A percentile compares a stretch with the other conserved stretches of the same genome.
Evolutionary conservation across 148 eudicot genomes (phyloP).

Genomic region (Persicaria tinctoria): DNA sequence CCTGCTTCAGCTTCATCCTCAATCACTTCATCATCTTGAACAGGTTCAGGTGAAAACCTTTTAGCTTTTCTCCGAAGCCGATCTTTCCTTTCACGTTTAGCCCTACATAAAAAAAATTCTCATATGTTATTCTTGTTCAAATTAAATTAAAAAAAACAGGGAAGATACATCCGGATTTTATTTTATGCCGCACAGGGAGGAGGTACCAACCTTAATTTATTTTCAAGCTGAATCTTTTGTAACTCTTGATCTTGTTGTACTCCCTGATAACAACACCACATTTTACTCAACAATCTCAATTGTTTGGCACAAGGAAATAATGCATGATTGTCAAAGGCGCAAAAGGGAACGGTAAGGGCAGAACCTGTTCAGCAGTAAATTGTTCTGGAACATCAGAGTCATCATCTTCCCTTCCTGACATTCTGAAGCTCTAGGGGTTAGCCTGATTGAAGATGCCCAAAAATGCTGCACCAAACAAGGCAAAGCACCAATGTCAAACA

Average conservation of each 20-base stretch:
- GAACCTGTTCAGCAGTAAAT: conserved; percentile 59
- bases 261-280: conserved; percentile 37
- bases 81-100: conserved; percentile 62
- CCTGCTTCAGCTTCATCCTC: conserved; percentile 34
- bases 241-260: conserved; percentile 53
- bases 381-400: conserved; percentile 86
- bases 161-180: background rate
- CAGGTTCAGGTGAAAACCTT: conserved; percentile 45
- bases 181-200: background rate
- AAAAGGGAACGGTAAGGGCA: background rate
- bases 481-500: background rate
- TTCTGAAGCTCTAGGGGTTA: conserved; percentile 10
- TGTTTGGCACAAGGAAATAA: background rate
- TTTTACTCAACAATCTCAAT: background rate
- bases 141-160: background rate
- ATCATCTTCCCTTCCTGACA: conserved; percentile 45
- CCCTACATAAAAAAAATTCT: conserved; percentile 27
- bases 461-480: background rate
- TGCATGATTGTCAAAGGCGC: background rate
- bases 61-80: conserved; percentile 66
- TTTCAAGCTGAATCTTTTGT: conserved; percentile 42
- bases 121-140: background rate
- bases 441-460: background rate
- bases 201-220: conserved; percentile 41
- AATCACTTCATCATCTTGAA: conserved; percentile 29